These are phyloP conservation scores for Suillus discolor DNA, from an alignment of 768 basidiomycete species.

Conservation along the genomic window DNA sequence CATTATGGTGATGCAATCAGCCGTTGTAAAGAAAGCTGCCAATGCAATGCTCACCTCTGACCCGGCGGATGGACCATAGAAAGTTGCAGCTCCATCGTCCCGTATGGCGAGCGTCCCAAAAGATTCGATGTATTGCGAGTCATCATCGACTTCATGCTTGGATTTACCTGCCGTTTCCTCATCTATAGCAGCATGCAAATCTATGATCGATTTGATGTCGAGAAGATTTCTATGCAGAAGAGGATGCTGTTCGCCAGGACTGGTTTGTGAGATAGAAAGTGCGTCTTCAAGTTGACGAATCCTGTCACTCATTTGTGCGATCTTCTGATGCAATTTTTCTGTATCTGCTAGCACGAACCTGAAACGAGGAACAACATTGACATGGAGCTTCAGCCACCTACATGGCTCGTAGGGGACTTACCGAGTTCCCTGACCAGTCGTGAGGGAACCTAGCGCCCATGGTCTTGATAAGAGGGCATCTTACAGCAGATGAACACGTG, in stretches of 20 bases:
- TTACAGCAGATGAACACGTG: not conserved
- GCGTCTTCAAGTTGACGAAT: constrained; percentile 76
- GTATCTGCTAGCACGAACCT: constrained; percentile 77
- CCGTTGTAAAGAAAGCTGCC: constrained; percentile 22
- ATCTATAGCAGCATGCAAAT: constrained; percentile 60
- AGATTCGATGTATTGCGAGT: constrained; percentile 61
- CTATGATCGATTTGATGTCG: constrained; percentile 68
- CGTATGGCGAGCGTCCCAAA: constrained; percentile 72
- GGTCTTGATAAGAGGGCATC: not conserved
- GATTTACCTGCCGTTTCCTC: constrained; percentile 33
- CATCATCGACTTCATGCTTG: constrained; percentile 35
- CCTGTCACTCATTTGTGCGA: constrained; percentile 67
- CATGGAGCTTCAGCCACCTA: not conserved
- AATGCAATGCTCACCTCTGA: constrained; percentile 56
- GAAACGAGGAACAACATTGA: not conserved
- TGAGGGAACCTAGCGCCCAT: constrained; percentile 50
- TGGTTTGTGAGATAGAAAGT: constrained; percentile 54
- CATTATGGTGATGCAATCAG: constrained; percentile 5
- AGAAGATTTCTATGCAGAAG: constrained; percentile 61
- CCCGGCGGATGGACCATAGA: constrained; percentile 73
- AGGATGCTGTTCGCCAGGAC: constrained; percentile 56
- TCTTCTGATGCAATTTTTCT: constrained; percentile 69
- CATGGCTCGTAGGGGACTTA: constrained; percentile 29
- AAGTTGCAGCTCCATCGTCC: constrained; percentile 70
- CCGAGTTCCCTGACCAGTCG: constrained; percentile 80